Percentiles rank a stretch among this genome's conserved stretches.
phyloP scores from a whole-genome alignment of 768 basidiomycete genomes.

The Lanmaoa rubissima region DNA sequence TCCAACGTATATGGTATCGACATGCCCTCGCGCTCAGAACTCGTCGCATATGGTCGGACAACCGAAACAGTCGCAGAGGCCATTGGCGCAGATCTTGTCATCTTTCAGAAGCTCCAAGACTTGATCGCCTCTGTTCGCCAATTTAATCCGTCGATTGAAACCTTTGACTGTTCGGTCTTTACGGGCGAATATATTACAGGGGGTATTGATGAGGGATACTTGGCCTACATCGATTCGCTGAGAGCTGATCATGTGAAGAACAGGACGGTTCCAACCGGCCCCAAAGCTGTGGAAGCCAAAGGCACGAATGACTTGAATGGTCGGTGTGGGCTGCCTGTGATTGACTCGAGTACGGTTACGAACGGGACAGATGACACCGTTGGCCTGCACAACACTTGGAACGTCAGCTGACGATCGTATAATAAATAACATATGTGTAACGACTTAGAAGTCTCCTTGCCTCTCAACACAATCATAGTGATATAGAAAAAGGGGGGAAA shows the following conservation, averaged over 20 bases:
- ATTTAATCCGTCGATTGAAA: conserved; percentile 71
- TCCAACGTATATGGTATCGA: conserved; percentile 99
- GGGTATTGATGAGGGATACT: conserved; percentile 81
- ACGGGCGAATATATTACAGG: conserved; percentile 97
- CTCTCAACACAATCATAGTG: conserved; percentile 5
- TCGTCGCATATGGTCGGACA: conserved; percentile 81
- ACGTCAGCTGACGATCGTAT: conserved; percentile 31
- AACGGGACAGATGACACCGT: conserved; percentile 75
- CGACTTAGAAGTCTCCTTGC: neutral
- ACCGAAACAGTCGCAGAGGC: conserved; percentile 67
- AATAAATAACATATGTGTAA: neutral
- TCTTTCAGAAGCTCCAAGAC: conserved; percentile 92
- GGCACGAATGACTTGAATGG: conserved; percentile 23
- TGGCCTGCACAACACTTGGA: conserved; percentile 76
- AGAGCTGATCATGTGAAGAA: conserved; percentile 81
- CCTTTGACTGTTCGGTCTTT: conserved; percentile 97
- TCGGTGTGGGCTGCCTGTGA: conserved; percentile 18
- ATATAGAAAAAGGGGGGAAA: conserved; percentile 4
- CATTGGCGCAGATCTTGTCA: conserved; percentile 93
- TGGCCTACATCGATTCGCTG: conserved; percentile 67
- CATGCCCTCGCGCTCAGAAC: conserved; percentile 94
- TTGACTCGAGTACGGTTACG: conserved; percentile 41
- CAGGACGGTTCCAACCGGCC: conserved; percentile 38
- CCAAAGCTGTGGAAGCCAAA: conserved; percentile 37
- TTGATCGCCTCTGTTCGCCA: conserved; percentile 82